Evolutionary conservation across 306 rosid species (phyloP).

Genomic region (Cicer judaicum): DNA sequence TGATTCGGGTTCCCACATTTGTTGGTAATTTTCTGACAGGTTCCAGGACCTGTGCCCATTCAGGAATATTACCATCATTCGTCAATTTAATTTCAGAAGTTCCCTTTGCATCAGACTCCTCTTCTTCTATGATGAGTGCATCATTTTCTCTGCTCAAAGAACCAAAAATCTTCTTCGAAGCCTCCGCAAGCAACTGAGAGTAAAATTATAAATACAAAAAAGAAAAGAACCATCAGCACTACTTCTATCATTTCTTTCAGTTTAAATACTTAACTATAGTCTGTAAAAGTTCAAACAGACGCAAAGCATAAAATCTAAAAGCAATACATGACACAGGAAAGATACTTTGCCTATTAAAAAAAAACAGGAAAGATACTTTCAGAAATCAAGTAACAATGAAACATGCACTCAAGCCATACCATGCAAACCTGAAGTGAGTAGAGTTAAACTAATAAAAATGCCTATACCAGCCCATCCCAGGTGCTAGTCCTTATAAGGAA

Average conservation of each 20-base stretch:
- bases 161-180: slow-evolving; percentile 82
- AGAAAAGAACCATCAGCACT: slow-evolving; percentile 27
- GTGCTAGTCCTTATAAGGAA: slow-evolving; percentile 20
- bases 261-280: slow-evolving; percentile 29
- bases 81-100: slow-evolving; percentile 56
- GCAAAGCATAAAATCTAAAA: slow-evolving; percentile 10
- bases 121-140: slow-evolving; percentile 79
- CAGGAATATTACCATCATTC: slow-evolving; percentile 71
- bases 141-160: slow-evolving; percentile 61
- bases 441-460: slow-evolving; percentile 27
- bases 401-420: slow-evolving; percentile 28
- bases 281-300: slow-evolving; percentile 35
- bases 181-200: slow-evolving; percentile 93
- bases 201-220: slow-evolving; percentile 21
- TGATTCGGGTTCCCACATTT: slow-evolving; percentile 97
- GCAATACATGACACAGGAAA: not conserved
- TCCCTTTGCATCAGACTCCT: slow-evolving; percentile 63
- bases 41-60: slow-evolving; percentile 89
- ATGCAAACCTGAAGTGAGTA: slow-evolving; percentile 6
- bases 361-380: not conserved
- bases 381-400: slow-evolving; percentile 30
- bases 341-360: not conserved
- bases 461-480: slow-evolving; percentile 5
- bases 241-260: slow-evolving; percentile 38
- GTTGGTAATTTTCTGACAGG: slow-evolving; percentile 97